Evolutionary conservation across 495 filamentous ascomycete genomes (phyloP).

Genomic region (Monascus purpureus): DNA sequence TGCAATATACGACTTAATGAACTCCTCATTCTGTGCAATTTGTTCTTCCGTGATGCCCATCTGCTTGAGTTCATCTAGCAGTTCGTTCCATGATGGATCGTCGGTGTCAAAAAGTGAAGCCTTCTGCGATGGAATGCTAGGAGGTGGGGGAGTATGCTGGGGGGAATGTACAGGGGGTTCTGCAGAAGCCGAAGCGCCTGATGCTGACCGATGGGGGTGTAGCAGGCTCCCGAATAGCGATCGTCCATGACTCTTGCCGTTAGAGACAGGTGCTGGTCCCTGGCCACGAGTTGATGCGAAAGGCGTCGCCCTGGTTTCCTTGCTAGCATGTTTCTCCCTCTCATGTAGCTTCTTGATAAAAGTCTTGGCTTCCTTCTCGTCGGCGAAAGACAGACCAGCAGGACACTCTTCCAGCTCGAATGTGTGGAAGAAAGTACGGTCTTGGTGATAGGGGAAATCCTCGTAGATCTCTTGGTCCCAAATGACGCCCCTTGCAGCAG

Average conservation of each 20-base stretch:
- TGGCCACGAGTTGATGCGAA: constrained; percentile 50
- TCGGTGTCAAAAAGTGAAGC: constrained; percentile 61
- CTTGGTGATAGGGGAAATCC: constrained; percentile 84
- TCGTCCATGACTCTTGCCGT: constrained; percentile 34
- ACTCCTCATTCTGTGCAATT: constrained; percentile 83
- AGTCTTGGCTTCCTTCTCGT: constrained; percentile 90
- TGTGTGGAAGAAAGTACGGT: constrained; percentile 91
- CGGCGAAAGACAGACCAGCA: constrained; percentile 78
- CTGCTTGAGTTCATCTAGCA: constrained; percentile 64
- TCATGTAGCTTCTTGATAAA: constrained; percentile 94
- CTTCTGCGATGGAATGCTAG: constrained; percentile 25
- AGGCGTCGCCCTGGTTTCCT: constrained; percentile 61
- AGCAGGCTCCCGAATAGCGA: constrained; percentile 56
- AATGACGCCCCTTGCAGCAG: constrained; percentile 72
- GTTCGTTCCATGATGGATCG: constrained; percentile 72
- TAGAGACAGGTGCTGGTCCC: constrained; percentile 29
- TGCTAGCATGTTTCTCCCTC: constrained; percentile 83
- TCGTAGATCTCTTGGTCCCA: constrained; percentile 99
- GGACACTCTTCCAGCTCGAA: constrained; percentile 89
- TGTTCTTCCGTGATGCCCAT: constrained; percentile 92
- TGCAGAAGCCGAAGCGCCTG: constrained; percentile 32
- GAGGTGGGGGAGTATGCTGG: constrained; percentile 32
- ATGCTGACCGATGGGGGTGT: constrained; percentile 50
- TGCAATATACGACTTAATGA: constrained; percentile 83
- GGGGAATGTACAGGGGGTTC: constrained; percentile 37